phyloP scores from a whole-genome alignment of 257 asterid genomes.

The Fraxinus pennsylvanica region DNA sequence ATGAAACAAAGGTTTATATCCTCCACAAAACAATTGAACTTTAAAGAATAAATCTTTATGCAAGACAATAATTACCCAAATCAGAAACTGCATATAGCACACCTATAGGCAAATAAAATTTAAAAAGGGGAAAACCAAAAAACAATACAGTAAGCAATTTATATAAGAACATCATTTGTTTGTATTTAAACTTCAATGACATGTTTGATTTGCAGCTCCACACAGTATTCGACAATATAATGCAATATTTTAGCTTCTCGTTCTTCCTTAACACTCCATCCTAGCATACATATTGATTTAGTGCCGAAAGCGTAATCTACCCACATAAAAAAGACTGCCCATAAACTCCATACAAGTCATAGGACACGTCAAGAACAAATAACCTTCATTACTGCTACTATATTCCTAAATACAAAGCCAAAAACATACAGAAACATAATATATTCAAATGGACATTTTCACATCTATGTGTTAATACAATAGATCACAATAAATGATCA shows the following conservation, averaged over 20 bases:
- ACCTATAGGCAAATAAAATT: not conserved
- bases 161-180: not conserved
- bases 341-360: slow-evolving; percentile 25
- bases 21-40: not conserved
- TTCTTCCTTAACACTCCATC: not conserved
- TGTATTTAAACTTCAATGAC: not conserved
- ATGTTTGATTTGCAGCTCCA: not conserved
- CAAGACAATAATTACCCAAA: slow-evolving; percentile 8
- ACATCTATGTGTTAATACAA: not conserved
- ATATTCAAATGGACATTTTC: not conserved
- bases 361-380: slow-evolving; percentile 9
- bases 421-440: not conserved
- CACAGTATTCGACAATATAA: not conserved
- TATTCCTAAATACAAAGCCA: slow-evolving; percentile 14
- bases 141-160: slow-evolving; percentile 8
- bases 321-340: not conserved
- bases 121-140: slow-evolving; percentile 2
- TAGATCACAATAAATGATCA: not conserved
- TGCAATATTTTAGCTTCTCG: not conserved
- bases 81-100: not conserved
- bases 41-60: slow-evolving; percentile 14
- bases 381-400: not conserved
- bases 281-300: not conserved
- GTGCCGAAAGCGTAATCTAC: slow-evolving; percentile 17
- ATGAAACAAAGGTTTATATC: slow-evolving; percentile 15